Conservation (phyloP, 495 filamentous ascomycete species). For the Amorphotheca resinae region DNA sequence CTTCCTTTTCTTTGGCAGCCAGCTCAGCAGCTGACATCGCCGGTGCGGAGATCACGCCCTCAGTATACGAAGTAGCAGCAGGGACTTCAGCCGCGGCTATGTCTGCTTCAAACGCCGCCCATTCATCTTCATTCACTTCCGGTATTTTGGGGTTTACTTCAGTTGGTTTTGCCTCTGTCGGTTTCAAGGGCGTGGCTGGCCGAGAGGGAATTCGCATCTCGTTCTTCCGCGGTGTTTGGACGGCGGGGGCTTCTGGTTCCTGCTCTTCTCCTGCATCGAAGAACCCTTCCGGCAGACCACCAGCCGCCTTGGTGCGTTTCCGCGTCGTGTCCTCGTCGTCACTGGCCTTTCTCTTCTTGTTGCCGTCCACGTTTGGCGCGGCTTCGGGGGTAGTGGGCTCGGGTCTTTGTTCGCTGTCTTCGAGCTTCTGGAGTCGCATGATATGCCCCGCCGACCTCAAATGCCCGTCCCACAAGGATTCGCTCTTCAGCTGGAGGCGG, state of each 20-base stretch:
- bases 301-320: constrained; percentile 18
- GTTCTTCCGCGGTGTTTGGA: neutral
- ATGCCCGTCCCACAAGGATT: constrained; percentile 48
- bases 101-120: constrained; percentile 86
- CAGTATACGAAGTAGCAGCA: constrained; percentile 13
- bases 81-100: constrained; percentile 41
- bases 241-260: neutral
- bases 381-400: neutral
- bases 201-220: constrained; percentile 43
- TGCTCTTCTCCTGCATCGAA: constrained; percentile 6
- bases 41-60: constrained; percentile 56
- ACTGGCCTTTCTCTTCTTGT: constrained; percentile 18
- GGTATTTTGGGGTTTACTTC: constrained; percentile 3
- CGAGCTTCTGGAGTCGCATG: constrained; percentile 19
- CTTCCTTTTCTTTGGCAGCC: constrained; percentile 48
- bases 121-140: constrained; percentile 66
- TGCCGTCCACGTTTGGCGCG: neutral
- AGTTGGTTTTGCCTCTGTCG: constrained; percentile 1
- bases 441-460: constrained; percentile 35
- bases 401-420: constrained; percentile 5
- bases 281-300: constrained; percentile 17
- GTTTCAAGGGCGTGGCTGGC: constrained; percentile 34
- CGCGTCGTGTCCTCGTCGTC: constrained; percentile 22
- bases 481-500: constrained; percentile 45
- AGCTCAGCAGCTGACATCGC: constrained; percentile 61